phyloP scores from a whole-genome alignment of 2,329 filamentous ascomycete genomes.

The Fusarium sp. region DNA sequence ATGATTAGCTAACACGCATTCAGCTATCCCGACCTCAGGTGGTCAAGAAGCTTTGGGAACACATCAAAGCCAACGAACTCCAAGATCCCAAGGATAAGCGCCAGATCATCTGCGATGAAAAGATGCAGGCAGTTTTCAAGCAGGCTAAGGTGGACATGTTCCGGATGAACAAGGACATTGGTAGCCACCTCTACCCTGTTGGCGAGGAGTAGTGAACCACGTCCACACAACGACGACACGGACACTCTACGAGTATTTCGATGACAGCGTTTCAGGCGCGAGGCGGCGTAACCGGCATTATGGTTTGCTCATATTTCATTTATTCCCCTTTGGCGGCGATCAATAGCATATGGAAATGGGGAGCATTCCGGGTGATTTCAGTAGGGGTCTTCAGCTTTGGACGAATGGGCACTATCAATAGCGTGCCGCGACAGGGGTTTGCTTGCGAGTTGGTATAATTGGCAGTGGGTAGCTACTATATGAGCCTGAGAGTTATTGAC shows the following conservation, averaged over 20 bases:
- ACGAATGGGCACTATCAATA: not conserved
- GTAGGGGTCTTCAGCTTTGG: slow-evolving; percentile 15
- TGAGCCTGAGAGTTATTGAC: not conserved
- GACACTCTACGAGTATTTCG: slow-evolving; percentile 33
- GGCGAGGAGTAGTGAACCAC: slow-evolving; percentile 64
- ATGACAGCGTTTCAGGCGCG: slow-evolving; percentile 48
- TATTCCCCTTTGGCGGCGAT: slow-evolving; percentile 44
- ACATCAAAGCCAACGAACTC: slow-evolving; percentile 89
- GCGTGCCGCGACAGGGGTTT: slow-evolving; percentile 5
- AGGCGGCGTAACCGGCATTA: slow-evolving; percentile 50
- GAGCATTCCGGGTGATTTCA: slow-evolving; percentile 38
- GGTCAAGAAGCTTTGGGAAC: slow-evolving; percentile 96
- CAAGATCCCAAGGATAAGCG: slow-evolving; percentile 94
- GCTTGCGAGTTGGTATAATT: slow-evolving; percentile 1
- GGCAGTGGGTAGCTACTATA: not conserved
- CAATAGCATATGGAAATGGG: slow-evolving; percentile 42
- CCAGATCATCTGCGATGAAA: slow-evolving; percentile 93
- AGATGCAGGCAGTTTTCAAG: slow-evolving; percentile 93
- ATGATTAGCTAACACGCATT: slow-evolving; percentile 22
- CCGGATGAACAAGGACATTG: slow-evolving; percentile 97
- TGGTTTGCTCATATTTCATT: slow-evolving; percentile 47
- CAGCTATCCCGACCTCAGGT: slow-evolving; percentile 94
- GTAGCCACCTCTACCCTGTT: slow-evolving; percentile 87
- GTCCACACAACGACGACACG: slow-evolving; percentile 2
- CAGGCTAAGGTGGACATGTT: slow-evolving; percentile 96